Percentiles rank a stretch among this genome's conserved stretches.
Evolutionary conservation across 495 filamentous ascomycete genomes (phyloP).

Genomic region (Ramalina intermedia): DNA sequence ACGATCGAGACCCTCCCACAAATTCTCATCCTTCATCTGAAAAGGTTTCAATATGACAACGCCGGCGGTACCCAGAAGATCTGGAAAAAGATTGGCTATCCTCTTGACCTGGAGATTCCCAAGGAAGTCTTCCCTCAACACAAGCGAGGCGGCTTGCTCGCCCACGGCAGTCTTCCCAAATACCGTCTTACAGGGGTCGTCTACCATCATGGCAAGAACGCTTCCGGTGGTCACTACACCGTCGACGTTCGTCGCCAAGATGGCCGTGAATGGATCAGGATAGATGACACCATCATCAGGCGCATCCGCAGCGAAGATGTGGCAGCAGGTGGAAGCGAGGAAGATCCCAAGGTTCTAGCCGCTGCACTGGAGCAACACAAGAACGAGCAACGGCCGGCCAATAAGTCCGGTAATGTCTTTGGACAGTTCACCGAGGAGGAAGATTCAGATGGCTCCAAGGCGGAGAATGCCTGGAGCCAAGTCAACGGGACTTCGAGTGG

Average conservation of each 20-base stretch:
- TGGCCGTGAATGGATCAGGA: constrained; percentile 81
- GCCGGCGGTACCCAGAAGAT: constrained; percentile 90
- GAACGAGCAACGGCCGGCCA: constrained; percentile 33
- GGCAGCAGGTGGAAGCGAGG: constrained; percentile 69
- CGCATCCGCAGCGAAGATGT: constrained; percentile 82
- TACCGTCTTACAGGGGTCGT: constrained; percentile 85
- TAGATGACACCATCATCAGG: constrained; percentile 85
- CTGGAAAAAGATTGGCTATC: constrained; percentile 96
- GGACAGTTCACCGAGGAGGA: constrained; percentile 55
- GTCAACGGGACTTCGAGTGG: constrained; percentile 44
- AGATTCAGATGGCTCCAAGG: constrained; percentile 37
- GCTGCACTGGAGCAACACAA: constrained; percentile 52
- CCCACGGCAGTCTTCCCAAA: constrained; percentile 53
- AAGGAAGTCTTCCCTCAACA: constrained; percentile 76
- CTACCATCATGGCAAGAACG: constrained; percentile 94
- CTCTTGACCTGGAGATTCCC: constrained; percentile 85
- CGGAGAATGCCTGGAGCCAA: constrained; percentile 70
- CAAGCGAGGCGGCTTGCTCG: constrained; percentile 47
- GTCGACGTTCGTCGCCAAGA: constrained; percentile 92
- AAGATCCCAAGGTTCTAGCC: constrained; percentile 56
- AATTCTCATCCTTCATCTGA: constrained; percentile 86
- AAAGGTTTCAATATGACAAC: constrained; percentile 92
- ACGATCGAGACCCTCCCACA: constrained; percentile 88
- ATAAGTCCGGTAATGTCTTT: constrained; percentile 41
- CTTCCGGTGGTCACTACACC: constrained; percentile 90